Conservation (phyloP, 805 yeast species). For the Kregervanrija pseudodelftensis region DNA sequence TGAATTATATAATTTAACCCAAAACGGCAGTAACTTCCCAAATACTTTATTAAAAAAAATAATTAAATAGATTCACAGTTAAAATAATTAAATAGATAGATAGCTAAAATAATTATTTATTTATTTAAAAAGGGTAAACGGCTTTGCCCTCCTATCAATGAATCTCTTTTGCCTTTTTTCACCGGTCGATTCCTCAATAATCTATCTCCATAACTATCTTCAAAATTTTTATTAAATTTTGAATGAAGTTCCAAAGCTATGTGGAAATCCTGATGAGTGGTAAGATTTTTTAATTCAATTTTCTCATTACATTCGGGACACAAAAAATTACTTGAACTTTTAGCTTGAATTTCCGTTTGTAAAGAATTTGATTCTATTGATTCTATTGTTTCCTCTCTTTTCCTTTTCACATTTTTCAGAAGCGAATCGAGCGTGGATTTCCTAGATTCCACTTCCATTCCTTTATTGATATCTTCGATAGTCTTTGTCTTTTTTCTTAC, state of each 20-base stretch:
- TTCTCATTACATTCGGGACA: slow-evolving; percentile 14
- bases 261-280: slow-evolving; percentile 25
- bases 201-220: slow-evolving; percentile 1
- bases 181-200: neutral
- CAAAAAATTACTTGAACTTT: neutral
- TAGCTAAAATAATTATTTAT: too few species aligned
- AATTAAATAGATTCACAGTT: too few species aligned
- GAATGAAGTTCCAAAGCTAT: slow-evolving; percentile 18
- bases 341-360: neutral
- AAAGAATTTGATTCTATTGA: neutral
- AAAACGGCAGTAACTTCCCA: too few species aligned
- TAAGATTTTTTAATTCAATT: slow-evolving; percentile 4
- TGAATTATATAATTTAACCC: slow-evolving; percentile 15
- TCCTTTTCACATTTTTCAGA: neutral
- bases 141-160: slow-evolving; percentile 2
- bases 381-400: neutral
- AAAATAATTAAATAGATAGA: too few species aligned
- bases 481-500: slow-evolving; percentile 1
- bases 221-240: slow-evolving; percentile 12
- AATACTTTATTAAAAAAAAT: too few species aligned
- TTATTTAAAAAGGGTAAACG: slow-evolving; percentile 6
- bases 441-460: neutral
- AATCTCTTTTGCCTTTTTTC: too few species aligned
- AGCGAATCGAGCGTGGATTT: neutral
- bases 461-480: too few species aligned